Evolutionary conservation across 2,329 filamentous ascomycete species (phyloP), one percentile per base, ranked within the genome.

Genomic region (Neoascochyta sp.): DNA sequence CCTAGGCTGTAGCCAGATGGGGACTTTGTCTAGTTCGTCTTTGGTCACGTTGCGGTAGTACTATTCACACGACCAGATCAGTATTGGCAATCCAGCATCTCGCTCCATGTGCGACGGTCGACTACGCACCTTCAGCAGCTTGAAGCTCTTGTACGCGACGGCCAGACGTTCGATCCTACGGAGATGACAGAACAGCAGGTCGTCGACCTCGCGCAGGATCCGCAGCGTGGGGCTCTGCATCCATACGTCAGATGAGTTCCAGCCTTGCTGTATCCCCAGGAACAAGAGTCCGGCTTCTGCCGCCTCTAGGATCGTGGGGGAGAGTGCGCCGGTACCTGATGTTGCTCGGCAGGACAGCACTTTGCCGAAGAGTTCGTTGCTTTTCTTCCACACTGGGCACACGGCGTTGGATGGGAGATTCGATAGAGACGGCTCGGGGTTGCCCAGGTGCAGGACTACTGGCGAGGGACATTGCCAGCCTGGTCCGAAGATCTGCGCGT

Each of bases 71-170:
- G n/a, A n/a, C n/a, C 16, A 5, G 4, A 7, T 44, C 12, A 40
- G 32, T 21, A 19, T 31, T 4, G 14, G 7, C 7, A 16, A 4
- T 16, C 16, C 11, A 3, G 4, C 4, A 7, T 5, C 9, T 16
- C 3, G 2, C n/a, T 4, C 12, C 9, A 5, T 14, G 16, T 21
- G 9, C 15, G 14, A 17, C 4, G 13, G 12, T 7, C 4, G 22
- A n/a, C 7, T 9, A 24, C 36, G 18, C n/a, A 55, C 54, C 49
- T 52, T 57, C n/a, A 57, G 41, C 27, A 57, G 38, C 21, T 60
- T 59, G 38, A 53, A 52, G 35, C 52, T 59, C 41, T 59, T 59
- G 34, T 59, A 60, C 16, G 48, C 40, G 8, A 40, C 36, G 7
- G 52, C 54, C 27, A 58, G 31, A 9, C 57, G 39, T 27, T 54